Percentiles rank a stretch among this genome's conserved stretches.
phyloP scores from a whole-genome alignment of 2,329 filamentous ascomycete species.

The Cordyceps tenuipes region DNA sequence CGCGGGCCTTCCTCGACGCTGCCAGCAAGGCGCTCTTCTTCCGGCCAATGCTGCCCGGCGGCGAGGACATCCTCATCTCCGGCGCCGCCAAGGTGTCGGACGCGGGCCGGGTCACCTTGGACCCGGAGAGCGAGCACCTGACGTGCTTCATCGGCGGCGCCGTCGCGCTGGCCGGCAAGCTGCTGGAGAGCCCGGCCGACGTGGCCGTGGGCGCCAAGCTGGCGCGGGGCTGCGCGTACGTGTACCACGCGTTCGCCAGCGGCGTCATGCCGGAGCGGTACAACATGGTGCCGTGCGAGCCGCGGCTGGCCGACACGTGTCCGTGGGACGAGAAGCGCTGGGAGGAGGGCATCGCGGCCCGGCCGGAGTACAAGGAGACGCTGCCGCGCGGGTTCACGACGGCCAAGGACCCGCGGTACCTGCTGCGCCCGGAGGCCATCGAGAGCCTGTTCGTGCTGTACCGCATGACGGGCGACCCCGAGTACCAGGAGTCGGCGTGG shows the following conservation, averaged over 20 bases:
- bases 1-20: constrained; percentile 43
- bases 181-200: constrained; percentile 33
- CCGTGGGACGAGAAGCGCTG: constrained; percentile 24
- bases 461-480: constrained; percentile 56
- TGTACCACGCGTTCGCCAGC: constrained; percentile 37
- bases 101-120: constrained; percentile 14
- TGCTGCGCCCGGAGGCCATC: constrained; percentile 67
- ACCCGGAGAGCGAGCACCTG: constrained; percentile 36
- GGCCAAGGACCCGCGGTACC: constrained; percentile 49
- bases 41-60: constrained; percentile 49
- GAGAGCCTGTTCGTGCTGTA: constrained; percentile 75
- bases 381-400: constrained; percentile 47
- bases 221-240: constrained; percentile 43
- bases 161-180: constrained; percentile 39
- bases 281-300: constrained; percentile 31
- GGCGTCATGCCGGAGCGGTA: constrained; percentile 47
- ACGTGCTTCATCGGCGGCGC: constrained; percentile 45
- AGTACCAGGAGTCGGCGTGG: constrained; percentile 62
- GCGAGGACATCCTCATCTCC: constrained; percentile 47
- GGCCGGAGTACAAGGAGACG: constrained; percentile 12
- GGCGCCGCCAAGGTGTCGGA: constrained; percentile 26
- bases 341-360: constrained; percentile 11
- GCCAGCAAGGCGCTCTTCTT: constrained; percentile 50
- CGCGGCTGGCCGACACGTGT: constrained; percentile 22
- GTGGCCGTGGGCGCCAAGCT: constrained; percentile 37